Evolutionary conservation across 176 grass and related monocot species (phyloP).

Genomic region (Triticum timopheevii): DNA sequence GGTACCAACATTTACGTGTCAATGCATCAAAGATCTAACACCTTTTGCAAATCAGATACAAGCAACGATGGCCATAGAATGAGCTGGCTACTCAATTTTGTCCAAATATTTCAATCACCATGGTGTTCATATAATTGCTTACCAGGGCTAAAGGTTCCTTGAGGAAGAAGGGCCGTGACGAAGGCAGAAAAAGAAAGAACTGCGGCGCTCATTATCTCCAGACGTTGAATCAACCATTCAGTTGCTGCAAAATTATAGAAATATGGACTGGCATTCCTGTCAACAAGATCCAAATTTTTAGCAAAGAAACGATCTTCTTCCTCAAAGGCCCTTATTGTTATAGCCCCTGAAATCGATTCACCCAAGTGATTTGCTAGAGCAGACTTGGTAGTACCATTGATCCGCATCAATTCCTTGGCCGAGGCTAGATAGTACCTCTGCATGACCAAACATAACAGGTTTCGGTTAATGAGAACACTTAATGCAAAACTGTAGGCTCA

Average conservation of each 20-base stretch:
- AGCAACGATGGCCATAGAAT: no score
- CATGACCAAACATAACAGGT: conserved; percentile 17
- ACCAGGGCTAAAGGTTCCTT: conserved; percentile 80
- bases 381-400: conserved; percentile 96
- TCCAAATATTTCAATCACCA: no score
- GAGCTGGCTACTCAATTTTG: no score
- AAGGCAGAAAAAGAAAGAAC: conserved; percentile 80
- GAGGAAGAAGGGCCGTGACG: conserved; percentile 76
- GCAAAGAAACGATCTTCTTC: conserved; percentile 87
- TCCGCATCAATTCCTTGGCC: conserved; percentile 92
- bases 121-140: not conserved
- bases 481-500: no score
- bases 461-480: no score
- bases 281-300: conserved; percentile 72
- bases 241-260: conserved; percentile 82
- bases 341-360: conserved; percentile 81
- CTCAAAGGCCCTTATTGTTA: conserved; percentile 79
- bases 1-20: no score
- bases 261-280: conserved; percentile 81
- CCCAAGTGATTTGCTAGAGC: conserved; percentile 79
- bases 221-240: conserved; percentile 85
- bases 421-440: conserved; percentile 88
- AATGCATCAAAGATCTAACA: no score
- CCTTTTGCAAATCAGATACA: no score
- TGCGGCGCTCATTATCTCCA: conserved; percentile 75